phyloP scores from a whole-genome alignment of 2,329 filamentous ascomycete genomes.

The Xylariaceae sp. region DNA sequence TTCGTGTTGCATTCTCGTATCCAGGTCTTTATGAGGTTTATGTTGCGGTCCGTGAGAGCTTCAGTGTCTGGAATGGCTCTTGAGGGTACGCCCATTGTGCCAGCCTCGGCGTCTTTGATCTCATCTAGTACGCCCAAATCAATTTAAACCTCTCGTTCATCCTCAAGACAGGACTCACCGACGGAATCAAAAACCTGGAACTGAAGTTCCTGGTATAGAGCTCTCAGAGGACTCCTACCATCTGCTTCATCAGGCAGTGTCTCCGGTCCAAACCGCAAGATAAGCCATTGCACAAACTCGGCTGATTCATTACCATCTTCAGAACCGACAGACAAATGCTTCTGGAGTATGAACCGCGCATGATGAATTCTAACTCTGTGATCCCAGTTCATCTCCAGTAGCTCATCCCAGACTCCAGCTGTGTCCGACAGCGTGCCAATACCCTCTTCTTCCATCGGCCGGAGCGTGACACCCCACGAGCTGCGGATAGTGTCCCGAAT shows the following conservation, averaged over 20 bases:
- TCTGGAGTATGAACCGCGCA: not conserved
- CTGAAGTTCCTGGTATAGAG: not conserved
- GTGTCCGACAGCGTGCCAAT: not conserved
- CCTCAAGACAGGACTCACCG: not conserved
- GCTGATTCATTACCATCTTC: not conserved
- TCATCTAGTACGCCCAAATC: not conserved
- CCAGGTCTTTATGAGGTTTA: not conserved
- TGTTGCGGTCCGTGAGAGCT: not conserved
- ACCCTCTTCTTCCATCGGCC: not conserved
- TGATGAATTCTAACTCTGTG: not conserved
- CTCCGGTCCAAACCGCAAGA: not conserved
- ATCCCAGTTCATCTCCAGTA: constrained; percentile 1
- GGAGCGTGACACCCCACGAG: not conserved
- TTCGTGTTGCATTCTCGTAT: not conserved
- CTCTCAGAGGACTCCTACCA: not conserved
- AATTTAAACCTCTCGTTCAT: not conserved
- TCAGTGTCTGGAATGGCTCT: not conserved
- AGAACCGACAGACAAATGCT: not conserved
- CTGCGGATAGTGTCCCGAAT: not conserved
- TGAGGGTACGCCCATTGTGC: not conserved
- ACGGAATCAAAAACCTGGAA: not conserved
- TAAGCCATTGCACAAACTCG: not conserved
- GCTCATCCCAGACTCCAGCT: constrained; percentile 1
- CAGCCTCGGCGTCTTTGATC: not conserved
- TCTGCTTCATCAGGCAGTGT: not conserved